phyloP scores from a whole-genome alignment of 805 yeast species.

The Schwanniomyces yamadae region DNA sequence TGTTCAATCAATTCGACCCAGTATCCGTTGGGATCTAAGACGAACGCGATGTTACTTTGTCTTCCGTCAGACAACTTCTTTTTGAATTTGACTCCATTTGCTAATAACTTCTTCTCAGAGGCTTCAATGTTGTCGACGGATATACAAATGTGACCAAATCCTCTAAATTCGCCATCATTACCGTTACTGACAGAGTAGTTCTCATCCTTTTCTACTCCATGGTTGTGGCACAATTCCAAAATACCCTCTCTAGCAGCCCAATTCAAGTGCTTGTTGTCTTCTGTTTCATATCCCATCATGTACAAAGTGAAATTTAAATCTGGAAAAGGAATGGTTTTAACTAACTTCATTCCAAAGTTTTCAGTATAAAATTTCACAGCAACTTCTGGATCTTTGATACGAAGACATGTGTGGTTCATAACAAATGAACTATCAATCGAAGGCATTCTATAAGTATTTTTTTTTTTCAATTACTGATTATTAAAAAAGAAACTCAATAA shows the following conservation, averaged over 20 bases:
- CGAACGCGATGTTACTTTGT: constrained; percentile 91
- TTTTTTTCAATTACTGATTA: too few relatives aligned
- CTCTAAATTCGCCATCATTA: constrained; percentile 78
- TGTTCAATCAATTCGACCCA: constrained; percentile 89
- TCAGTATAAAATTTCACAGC: constrained; percentile 72
- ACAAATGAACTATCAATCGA: constrained; percentile 35
- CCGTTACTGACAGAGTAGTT: constrained; percentile 70
- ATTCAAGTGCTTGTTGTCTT: constrained; percentile 32
- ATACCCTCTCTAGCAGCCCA: constrained; percentile 62
- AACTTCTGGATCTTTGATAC: constrained; percentile 77
- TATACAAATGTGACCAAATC: constrained; percentile 92
- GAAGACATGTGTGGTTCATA: constrained; percentile 71
- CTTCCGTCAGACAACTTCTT: constrained; percentile 88
- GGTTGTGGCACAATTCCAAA: constrained; percentile 78
- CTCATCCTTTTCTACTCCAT: constrained; percentile 64
- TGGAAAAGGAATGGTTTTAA: constrained; percentile 52
- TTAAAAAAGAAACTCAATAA: too few relatives aligned
- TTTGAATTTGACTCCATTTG: constrained; percentile 69
- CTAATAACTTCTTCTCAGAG: constrained; percentile 58
- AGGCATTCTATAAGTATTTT: constrained; percentile 29
- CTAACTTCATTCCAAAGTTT: constrained; percentile 68
- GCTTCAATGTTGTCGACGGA: constrained; percentile 76
- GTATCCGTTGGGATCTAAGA: constrained; percentile 92
- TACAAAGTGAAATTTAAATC: constrained; percentile 63
- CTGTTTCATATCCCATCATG: constrained; percentile 59